Percentiles rank a stretch among this genome's conserved stretches.
phyloP scores from a whole-genome alignment of 2,329 filamentous ascomycete species.

The Arthrinium puccinioides region DNA sequence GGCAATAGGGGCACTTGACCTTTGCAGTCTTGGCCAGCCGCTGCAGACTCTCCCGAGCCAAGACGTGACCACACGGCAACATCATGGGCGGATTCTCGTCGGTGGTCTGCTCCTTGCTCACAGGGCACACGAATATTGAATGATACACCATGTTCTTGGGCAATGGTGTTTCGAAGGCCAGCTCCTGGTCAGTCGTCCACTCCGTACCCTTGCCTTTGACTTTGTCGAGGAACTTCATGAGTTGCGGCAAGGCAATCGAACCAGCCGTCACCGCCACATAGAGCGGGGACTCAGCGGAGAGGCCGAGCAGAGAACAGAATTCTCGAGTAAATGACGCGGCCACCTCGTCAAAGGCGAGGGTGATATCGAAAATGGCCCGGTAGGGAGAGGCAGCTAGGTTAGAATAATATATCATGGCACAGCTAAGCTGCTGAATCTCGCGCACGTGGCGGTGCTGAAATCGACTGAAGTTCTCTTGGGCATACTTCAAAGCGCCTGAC shows the following conservation, averaged over 20 bases:
- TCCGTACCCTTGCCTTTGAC: slow-evolving; percentile 86
- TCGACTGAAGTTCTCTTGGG: slow-evolving; percentile 61
- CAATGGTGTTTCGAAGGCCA: slow-evolving; percentile 68
- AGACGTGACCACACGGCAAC: slow-evolving; percentile 90
- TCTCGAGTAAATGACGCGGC: slow-evolving; percentile 84
- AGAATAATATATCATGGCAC: slow-evolving; percentile 70
- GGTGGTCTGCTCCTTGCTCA: slow-evolving; percentile 93
- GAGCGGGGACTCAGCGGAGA: slow-evolving; percentile 86
- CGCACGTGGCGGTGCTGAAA: slow-evolving; percentile 69
- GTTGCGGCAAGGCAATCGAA: slow-evolving; percentile 79
- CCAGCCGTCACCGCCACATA: slow-evolving; percentile 91
- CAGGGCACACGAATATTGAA: slow-evolving; percentile 94
- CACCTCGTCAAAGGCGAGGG: slow-evolving; percentile 73
- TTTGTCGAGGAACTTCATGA: slow-evolving; percentile 82
- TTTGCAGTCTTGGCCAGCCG: slow-evolving; percentile 69
- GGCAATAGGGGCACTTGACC: slow-evolving; percentile 97
- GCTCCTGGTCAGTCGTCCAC: slow-evolving; percentile 87
- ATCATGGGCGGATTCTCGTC: slow-evolving; percentile 94
- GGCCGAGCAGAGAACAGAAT: slow-evolving; percentile 84
- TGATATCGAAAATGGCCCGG: slow-evolving; percentile 65
- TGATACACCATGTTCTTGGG: slow-evolving; percentile 68
- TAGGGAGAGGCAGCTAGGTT: slow-evolving; percentile 78
- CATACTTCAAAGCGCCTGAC: slow-evolving; percentile 66
- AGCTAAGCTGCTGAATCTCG: slow-evolving; percentile 76
- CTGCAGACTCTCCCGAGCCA: slow-evolving; percentile 76